Conservation (phyloP, 768 basidiomycete genomes). For the Boletales sp. region DNA sequence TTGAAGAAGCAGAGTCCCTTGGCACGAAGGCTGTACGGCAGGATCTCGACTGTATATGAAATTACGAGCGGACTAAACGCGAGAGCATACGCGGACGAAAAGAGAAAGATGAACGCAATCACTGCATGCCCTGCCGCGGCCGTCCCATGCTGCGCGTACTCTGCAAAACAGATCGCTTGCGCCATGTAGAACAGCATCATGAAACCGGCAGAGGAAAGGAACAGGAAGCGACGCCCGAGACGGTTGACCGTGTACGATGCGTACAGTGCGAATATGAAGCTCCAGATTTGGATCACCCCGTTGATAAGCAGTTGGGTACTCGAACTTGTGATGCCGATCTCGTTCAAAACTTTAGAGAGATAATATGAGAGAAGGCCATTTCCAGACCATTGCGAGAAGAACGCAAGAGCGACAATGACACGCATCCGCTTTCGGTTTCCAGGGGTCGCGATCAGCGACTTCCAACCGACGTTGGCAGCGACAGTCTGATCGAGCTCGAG, state of each 20-base stretch:
- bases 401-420: conserved; percentile 60
- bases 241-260: conserved; percentile 44
- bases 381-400: conserved; percentile 77
- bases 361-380: conserved; percentile 74
- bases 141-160: conserved; percentile 44
- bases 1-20: conserved; percentile 80
- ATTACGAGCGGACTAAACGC: conserved; percentile 75
- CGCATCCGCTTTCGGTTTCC: conserved; percentile 70
- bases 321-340: conserved; percentile 55
- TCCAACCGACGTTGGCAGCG: conserved; percentile 62
- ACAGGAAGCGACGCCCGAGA: conserved; percentile 63
- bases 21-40: conserved; percentile 77
- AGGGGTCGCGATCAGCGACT: conserved; percentile 57
- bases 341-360: conserved; percentile 63
- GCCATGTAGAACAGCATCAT: conserved; percentile 66
- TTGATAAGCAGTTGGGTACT: conserved; percentile 60
- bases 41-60: conserved; percentile 67
- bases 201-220: conserved; percentile 52
- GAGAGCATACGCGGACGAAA: conserved; percentile 53
- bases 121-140: conserved; percentile 48
- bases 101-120: conserved; percentile 55
- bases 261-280: conserved; percentile 13
- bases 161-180: conserved; percentile 65
- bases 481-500: conserved; percentile 65
- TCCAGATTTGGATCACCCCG: conserved; percentile 52